Percentiles rank a stretch among this genome's conserved stretches.
These are phyloP conservation scores for Cyberlindnera galapagoensis DNA, from an alignment of 805 yeast species.

Conservation along the genomic window DNA sequence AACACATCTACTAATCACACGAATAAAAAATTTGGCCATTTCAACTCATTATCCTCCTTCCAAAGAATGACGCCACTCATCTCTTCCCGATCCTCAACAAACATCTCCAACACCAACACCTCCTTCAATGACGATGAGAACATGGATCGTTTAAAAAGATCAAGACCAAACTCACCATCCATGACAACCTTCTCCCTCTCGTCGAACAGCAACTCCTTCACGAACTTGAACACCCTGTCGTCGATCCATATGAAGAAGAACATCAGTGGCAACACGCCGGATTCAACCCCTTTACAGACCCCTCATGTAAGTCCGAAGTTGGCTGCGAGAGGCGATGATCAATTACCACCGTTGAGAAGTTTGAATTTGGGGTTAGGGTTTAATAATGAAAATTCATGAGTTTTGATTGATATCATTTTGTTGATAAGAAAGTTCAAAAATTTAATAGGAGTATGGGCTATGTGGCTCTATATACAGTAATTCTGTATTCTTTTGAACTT, in stretches of 20 bases:
- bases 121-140: constrained; percentile 34
- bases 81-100: constrained; percentile 22
- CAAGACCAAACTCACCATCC: constrained; percentile 32
- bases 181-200: constrained; percentile 17
- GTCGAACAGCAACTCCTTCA: constrained; percentile 18
- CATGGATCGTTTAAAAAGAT: constrained; percentile 27
- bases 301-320: constrained; percentile 23
- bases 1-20: constrained; percentile 9
- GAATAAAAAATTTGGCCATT: constrained; percentile 15
- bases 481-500: too few relatives aligned
- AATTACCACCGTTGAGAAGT: constrained; percentile 24
- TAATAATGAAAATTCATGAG: too few relatives aligned
- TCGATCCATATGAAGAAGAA: constrained; percentile 17
- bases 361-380: constrained; percentile 22
- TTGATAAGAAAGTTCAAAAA: too few relatives aligned
- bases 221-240: constrained; percentile 19
- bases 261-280: constrained; percentile 24
- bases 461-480: too few relatives aligned
- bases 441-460: too few relatives aligned
- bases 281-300: constrained; percentile 24
- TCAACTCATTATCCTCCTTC: constrained; percentile 40
- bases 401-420: too few relatives aligned
- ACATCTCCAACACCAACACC: constrained; percentile 28
- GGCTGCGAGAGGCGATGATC: constrained; percentile 13
- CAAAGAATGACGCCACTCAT: constrained; percentile 55